phyloP scores from a whole-genome alignment of 257 asterid species.

The Linderniella brevidens region DNA sequence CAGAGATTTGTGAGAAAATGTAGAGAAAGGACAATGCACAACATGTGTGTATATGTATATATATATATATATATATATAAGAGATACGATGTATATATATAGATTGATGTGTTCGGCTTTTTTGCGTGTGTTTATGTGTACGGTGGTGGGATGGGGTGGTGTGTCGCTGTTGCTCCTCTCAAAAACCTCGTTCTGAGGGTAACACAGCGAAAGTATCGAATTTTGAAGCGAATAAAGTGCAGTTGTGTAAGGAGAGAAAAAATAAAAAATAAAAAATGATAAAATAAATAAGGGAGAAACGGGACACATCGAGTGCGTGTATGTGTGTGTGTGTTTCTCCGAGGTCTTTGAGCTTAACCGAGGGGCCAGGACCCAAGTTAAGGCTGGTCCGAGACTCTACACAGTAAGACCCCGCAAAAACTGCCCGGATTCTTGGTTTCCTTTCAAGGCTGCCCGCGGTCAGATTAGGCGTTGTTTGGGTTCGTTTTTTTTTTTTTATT shows the following conservation, averaged over 20 bases:
- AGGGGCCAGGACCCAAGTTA: too few relatives aligned
- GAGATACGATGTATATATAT: slow-evolving; percentile 10
- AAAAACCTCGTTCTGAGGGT: slow-evolving; percentile 35
- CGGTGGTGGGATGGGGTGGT: neutral
- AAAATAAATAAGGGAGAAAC: neutral
- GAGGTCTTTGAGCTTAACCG: too few relatives aligned
- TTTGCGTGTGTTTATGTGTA: too few relatives aligned
- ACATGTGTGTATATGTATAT: slow-evolving; percentile 4
- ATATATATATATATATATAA: slow-evolving; percentile 13
- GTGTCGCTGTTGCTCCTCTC: slow-evolving; percentile 16
- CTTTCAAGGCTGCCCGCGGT: slow-evolving; percentile 5
- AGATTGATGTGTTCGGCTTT: slow-evolving; percentile 17
- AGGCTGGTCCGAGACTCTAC: too few relatives aligned
- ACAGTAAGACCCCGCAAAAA: too few relatives aligned
- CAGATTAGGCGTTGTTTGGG: neutral
- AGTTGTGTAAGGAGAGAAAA: slow-evolving; percentile 12
- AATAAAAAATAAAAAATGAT: neutral
- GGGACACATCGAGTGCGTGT: too few relatives aligned
- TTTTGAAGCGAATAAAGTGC: slow-evolving; percentile 85
- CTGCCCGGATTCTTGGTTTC: too few relatives aligned
- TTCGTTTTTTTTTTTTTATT: neutral
- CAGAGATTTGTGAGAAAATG: slow-evolving; percentile 15
- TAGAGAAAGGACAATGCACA: slow-evolving; percentile 32
- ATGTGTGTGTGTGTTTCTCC: neutral
- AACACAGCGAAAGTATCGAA: slow-evolving; percentile 58